Evolutionary conservation across 2,329 filamentous ascomycete genomes (phyloP), one percentile per base, ranked within the genome.

Genomic region (Aspergillus fumigatus): DNA sequence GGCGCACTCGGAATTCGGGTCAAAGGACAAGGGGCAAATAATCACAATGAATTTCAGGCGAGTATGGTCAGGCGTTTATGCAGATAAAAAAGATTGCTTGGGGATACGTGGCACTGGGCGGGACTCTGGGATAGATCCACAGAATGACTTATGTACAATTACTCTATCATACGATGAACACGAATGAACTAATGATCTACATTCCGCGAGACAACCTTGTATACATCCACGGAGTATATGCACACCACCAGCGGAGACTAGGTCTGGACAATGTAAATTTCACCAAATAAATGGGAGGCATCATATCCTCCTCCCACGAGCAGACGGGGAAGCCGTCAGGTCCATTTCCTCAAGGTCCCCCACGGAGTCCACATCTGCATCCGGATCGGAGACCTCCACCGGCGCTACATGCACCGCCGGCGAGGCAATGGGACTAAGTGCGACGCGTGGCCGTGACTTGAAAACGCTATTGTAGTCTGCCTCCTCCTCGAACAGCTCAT

Each of bases 381-480:
- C 59, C 14, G 69, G 59, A 41, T 65, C 59, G 40, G 65, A 63
- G 23, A 62, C 57, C n/a, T 62, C 66, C 32, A 68, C 58, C 1
- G 65, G 64, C 38, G 65, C 66, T 17, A 72, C 58, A 66, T 75
- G 71, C n/a, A 75, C 72, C 40, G 68, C 68, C 5, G 75, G 74
- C 0, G 75, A 75, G 11, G 70, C 63, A 25, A 85, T 70, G 1
- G 92, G 91, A 70, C 91, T 96, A 10, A 84, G 84, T 61, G 87
- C 87, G 62, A 97, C 85, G 72, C 86, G 88, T 0, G 92, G 92
- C 62, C 92, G 77, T 61, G 89, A 92, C 74, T 87, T 90, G 71
- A 97, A 97, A 1, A 96, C 87, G 26, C 87, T 88, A 57, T 89
- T 88, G 71, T 91, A 89, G 58, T 95, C 90, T 3, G 82, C 80